These are phyloP conservation scores for Monosporascus cannonballus DNA, from an alignment of 2,329 filamentous ascomycete genomes.

Conservation along the genomic window DNA sequence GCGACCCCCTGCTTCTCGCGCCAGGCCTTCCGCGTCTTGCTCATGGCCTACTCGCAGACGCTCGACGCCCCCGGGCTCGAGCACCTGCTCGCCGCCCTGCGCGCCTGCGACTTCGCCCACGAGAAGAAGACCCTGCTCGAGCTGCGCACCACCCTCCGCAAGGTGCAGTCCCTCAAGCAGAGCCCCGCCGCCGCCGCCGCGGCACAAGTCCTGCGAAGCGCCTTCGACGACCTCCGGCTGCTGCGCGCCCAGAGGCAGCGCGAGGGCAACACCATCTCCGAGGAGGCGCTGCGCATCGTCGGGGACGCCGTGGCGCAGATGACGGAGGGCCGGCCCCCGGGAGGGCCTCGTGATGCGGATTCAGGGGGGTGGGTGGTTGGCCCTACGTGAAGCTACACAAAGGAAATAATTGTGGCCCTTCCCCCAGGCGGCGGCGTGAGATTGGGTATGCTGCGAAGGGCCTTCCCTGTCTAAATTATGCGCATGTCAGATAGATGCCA, in stretches of 20 bases:
- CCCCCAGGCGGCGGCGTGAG: no score
- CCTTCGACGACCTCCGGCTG: conserved; percentile 4
- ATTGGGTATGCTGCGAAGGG: no score
- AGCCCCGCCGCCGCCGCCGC: conserved; percentile 3
- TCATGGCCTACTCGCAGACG: conserved; percentile 17
- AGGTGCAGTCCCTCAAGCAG: conserved; percentile 6
- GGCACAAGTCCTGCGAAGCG: conserved; percentile 11
- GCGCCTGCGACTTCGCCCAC: conserved; percentile 10
- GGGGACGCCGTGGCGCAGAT: conserved; percentile 15
- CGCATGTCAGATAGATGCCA: no score
- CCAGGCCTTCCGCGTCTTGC: conserved; percentile 14
- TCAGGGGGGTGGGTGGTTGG: neutral
- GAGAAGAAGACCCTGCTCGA: conserved; percentile 16
- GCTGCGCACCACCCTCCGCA: conserved; percentile 15
- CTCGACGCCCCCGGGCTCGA: conserved; percentile 15
- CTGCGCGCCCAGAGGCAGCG: conserved; percentile 9
- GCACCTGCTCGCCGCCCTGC: conserved; percentile 15
- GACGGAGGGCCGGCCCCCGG: neutral
- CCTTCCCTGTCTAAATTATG: no score
- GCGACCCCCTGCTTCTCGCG: conserved; percentile 21
- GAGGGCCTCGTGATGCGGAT: neutral
- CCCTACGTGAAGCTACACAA: no score
- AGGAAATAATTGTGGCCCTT: no score
- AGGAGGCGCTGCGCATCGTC: conserved; percentile 21
- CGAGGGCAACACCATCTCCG: conserved; percentile 13